Percentiles rank a stretch among this genome's conserved stretches.
Conservation (phyloP, 2,329 filamentous ascomycete genomes). For the Botrytis sinoallii region DNA sequence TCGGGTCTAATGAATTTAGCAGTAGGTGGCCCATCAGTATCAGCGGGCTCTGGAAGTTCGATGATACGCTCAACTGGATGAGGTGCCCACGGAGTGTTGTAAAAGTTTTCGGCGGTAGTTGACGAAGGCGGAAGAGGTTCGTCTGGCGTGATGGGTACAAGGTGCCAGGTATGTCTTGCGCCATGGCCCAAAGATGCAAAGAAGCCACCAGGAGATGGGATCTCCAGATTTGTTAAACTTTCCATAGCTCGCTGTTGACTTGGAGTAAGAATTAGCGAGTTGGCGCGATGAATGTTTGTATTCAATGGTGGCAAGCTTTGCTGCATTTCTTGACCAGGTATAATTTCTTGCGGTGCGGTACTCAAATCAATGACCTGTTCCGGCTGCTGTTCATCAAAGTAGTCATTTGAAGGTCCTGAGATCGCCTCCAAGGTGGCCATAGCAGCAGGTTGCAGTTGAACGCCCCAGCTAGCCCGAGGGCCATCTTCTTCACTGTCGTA, state of each 20-base stretch:
- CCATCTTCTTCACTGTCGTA: conserved; percentile 53
- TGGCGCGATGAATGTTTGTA: conserved; percentile 40
- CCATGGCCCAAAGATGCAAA: conserved; percentile 79
- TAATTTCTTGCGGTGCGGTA: conserved; percentile 28
- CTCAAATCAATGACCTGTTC: conserved; percentile 53
- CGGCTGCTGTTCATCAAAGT: conserved; percentile 60
- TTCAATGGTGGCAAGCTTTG: conserved; percentile 51
- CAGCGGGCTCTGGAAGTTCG: conserved; percentile 49
- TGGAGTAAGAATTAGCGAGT: conserved; percentile 45
- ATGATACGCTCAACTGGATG: conserved; percentile 65
- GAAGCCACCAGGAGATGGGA: conserved; percentile 89
- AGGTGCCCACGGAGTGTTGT: conserved; percentile 72
- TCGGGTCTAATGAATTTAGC: conserved; percentile 49
- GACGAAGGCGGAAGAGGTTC: conserved; percentile 69
- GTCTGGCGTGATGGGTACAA: conserved; percentile 52
- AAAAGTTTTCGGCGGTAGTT: conserved; percentile 88
- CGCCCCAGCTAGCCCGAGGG: conserved; percentile 61
- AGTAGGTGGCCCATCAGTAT: conserved; percentile 62
- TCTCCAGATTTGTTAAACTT: conserved; percentile 76
- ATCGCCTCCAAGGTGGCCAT: conserved; percentile 77
- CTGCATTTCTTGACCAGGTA: conserved; percentile 50
- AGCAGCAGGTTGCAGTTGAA: conserved; percentile 75
- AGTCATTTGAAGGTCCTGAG: conserved; percentile 54
- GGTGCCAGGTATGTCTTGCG: conserved; percentile 78
- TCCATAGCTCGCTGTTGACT: conserved; percentile 59